Evolutionary conservation across 257 asterid species (phyloP).

Genomic region (Gentiana macrophylla): DNA sequence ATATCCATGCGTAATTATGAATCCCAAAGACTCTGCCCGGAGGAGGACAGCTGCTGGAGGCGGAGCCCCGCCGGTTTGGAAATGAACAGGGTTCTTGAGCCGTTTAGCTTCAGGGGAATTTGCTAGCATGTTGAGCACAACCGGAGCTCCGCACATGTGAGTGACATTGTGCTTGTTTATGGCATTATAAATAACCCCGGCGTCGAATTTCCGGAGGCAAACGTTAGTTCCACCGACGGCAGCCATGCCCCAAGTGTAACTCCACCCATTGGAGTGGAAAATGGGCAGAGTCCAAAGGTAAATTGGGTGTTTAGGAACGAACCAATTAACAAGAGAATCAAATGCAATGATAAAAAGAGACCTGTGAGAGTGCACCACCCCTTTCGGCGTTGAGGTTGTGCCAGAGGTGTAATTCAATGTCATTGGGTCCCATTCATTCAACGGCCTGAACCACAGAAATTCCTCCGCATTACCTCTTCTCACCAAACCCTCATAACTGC

Average conservation of each 20-base stretch:
- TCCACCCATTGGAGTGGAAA: slow-evolving; percentile 93
- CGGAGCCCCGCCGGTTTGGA: slow-evolving; percentile 60
- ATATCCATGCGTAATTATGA: slow-evolving; percentile 54
- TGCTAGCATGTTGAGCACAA: slow-evolving; percentile 52
- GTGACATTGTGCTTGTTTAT: slow-evolving; percentile 35
- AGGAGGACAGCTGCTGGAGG: slow-evolving; percentile 59
- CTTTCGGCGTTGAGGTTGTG: slow-evolving; percentile 77
- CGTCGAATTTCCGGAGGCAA: slow-evolving; percentile 62
- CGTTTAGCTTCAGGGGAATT: slow-evolving; percentile 26
- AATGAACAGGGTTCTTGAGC: slow-evolving; percentile 26
- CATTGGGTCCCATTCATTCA: slow-evolving; percentile 51
- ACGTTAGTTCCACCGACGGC: slow-evolving; percentile 71
- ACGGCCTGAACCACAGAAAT: slow-evolving; percentile 45
- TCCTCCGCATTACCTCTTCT: slow-evolving; percentile 19
- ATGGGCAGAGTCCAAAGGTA: slow-evolving; percentile 82
- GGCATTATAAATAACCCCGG: slow-evolving; percentile 23
- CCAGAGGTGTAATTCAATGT: slow-evolving; percentile 80
- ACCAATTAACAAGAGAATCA: slow-evolving; percentile 56
- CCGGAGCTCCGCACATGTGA: slow-evolving; percentile 88
- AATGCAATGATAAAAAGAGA: slow-evolving; percentile 35
- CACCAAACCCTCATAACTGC: slow-evolving; percentile 48
- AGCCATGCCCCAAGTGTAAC: slow-evolving; percentile 89
- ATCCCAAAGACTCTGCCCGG: slow-evolving; percentile 50
- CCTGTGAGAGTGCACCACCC: slow-evolving; percentile 64
- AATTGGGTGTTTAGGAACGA: slow-evolving; percentile 47